Conservation (phyloP, 192 early-diverging fungal species). For the Backusella tuberculispora region DNA sequence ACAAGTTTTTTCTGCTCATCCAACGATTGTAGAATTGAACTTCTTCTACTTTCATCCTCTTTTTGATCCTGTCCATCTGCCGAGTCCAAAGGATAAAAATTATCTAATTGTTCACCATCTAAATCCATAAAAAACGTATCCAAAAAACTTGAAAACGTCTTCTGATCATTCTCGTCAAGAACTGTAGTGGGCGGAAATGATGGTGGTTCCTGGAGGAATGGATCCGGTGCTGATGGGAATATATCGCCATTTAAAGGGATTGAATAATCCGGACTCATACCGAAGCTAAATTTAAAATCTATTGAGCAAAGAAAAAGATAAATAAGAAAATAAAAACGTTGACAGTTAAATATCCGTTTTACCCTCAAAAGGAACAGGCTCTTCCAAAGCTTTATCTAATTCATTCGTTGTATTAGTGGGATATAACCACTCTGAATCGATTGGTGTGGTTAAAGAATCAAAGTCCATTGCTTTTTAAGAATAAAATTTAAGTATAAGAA, state of each 20-base stretch:
- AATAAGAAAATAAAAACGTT: not conserved
- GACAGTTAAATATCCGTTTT: constrained; percentile 3
- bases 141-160: constrained; percentile 52
- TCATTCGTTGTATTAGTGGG: not conserved
- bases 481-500: not conserved
- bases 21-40: constrained; percentile 29
- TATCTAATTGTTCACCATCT: constrained; percentile 16
- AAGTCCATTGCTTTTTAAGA: not conserved
- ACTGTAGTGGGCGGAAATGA: constrained; percentile 24
- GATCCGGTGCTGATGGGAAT: constrained; percentile 21
- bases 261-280: constrained; percentile 37
- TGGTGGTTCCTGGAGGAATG: constrained; percentile 21
- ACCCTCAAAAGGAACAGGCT: constrained; percentile 41
- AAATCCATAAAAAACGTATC: constrained; percentile 54
- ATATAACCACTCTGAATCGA: constrained; percentile 17
- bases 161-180: constrained; percentile 48
- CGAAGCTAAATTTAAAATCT: constrained; percentile 45
- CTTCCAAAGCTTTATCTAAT: constrained; percentile 15
- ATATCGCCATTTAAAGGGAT: constrained; percentile 33
- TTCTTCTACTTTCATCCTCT: constrained; percentile 23
- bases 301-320: constrained; percentile 3
- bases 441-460: not conserved
- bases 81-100: constrained; percentile 1
- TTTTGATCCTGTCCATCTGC: not conserved
- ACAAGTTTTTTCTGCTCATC: constrained; percentile 23